Evolutionary conservation across 805 yeast species (phyloP), one percentile per base, ranked within the genome.

Genomic region (Komagataella mondaviorum): DNA sequence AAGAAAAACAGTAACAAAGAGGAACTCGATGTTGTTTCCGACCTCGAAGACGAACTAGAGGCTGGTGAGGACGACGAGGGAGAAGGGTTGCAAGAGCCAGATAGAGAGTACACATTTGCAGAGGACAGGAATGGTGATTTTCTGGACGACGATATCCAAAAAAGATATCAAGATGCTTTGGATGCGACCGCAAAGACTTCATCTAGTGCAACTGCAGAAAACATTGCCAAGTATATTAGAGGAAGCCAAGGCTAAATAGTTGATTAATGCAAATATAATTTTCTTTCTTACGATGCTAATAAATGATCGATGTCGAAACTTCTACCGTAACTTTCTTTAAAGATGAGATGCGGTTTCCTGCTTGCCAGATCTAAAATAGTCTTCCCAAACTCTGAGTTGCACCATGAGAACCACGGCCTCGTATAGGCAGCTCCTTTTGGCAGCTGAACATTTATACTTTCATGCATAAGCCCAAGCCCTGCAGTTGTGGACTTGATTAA

Each of bases 391-490:
- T 89, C 96, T 1, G 95, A 81, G 62, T 88, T 88, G 57, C 95
- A 85, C 96, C 96, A 88, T 4, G 95, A 84, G 69, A 89, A 89
- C 96, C 96, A 88, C 2, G 93, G 78, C 54, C 96, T 70, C 0
- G 96, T 85, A 62, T 65, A 89, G n/a, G 64, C 65, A 7, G 54
- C 52, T 1, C 78, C 81, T 1, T 56, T 53, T 2, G 69, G 69
- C 5, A 73, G 67, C 57, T 81, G 73, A 7, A 88, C 95, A 53
- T 84, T 68, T 3, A 88, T 79, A 52, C 85, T 76, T 68, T 88
- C 96, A 62, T 88, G 96, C 78, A 88, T 81, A 52, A 88, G 70
- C 0, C 96, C 96, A 18, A 88, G 68, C 0, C 81, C 83, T 1
- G 74, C 87, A 0, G 96, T 88, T 10, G 80, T 76, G 4, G 66